Percentiles rank a stretch among this genome's conserved stretches.
Conservation (phyloP, 495 filamentous ascomycete genomes). For the Hypoxylon trugodes region DNA sequence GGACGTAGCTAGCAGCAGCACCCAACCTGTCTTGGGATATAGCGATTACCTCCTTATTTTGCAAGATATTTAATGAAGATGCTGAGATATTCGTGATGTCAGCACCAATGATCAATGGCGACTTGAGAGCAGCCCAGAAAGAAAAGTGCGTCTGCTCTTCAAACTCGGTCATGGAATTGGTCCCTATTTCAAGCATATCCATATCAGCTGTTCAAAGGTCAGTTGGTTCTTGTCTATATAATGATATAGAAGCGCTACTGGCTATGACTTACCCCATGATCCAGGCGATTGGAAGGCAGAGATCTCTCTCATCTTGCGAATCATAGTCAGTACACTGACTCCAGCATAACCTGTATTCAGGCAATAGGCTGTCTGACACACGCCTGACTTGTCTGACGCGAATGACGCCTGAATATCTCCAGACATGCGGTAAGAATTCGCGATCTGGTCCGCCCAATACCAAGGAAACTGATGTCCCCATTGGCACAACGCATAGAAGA, state of each 20-base stretch:
- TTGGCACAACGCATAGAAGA: constrained; percentile 50
- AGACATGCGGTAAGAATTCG: constrained; percentile 44
- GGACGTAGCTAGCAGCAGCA: constrained; percentile 50
- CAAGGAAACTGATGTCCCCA: constrained; percentile 45
- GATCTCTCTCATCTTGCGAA: constrained; percentile 44
- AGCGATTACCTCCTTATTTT: constrained; percentile 56
- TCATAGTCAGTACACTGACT: constrained; percentile 46
- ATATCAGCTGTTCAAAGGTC: constrained; percentile 44
- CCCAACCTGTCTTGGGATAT: constrained; percentile 61
- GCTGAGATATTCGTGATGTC: constrained; percentile 49
- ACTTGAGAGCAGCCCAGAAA: constrained; percentile 63
- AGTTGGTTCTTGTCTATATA: no score
- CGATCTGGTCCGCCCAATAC: constrained; percentile 40
- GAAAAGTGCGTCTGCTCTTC: constrained; percentile 61
- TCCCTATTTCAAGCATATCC: constrained; percentile 61
- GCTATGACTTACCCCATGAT: constrained; percentile 29
- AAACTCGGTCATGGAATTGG: constrained; percentile 44
- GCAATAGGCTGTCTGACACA: constrained; percentile 44
- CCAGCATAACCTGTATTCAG: constrained; percentile 45
- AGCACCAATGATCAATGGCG: constrained; percentile 60
- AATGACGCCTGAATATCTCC: constrained; percentile 52
- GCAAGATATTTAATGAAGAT: constrained; percentile 49
- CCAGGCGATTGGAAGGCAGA: constrained; percentile 38
- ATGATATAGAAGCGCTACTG: no score
- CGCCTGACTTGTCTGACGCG: constrained; percentile 35